Conservation (phyloP, 2,329 filamentous ascomycete genomes). For the Dothideomycetes sp. region DNA sequence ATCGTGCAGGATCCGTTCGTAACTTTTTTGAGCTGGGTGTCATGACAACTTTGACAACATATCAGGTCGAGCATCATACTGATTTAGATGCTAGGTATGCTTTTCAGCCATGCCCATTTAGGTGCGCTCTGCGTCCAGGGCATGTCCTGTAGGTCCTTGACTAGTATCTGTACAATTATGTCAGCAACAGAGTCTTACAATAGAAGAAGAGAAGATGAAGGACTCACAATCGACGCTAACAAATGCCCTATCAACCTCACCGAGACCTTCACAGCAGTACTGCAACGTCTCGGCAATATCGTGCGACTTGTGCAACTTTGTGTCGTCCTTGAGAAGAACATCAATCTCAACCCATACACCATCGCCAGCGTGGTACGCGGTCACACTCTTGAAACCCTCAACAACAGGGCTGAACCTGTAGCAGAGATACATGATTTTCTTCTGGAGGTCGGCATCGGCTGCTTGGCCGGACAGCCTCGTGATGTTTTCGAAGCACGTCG, state of each 20-base stretch:
- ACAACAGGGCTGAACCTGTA: conserved; percentile 30
- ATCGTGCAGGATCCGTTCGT: no score
- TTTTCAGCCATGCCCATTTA: conserved; percentile 2
- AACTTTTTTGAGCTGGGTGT: no score
- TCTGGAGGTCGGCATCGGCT: conserved; percentile 38
- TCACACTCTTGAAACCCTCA: conserved; percentile 25
- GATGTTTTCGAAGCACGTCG: conserved; percentile 50
- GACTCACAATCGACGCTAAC: conserved; percentile 40
- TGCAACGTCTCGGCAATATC: conserved; percentile 54
- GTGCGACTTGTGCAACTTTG: conserved; percentile 41
- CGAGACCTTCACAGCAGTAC: conserved; percentile 47
- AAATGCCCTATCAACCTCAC: conserved; percentile 42
- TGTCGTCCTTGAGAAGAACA: conserved; percentile 44
- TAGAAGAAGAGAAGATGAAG: background rate
- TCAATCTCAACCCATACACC: conserved; percentile 54
- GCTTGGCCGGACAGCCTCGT: conserved; percentile 48
- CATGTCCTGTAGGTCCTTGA: conserved; percentile 31
- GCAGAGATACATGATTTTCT: conserved; percentile 50
- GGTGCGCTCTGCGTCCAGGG: conserved; percentile 17
- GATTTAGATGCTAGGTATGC: no score
- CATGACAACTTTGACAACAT: no score
- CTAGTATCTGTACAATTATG: conserved; percentile 19
- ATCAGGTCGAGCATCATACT: no score
- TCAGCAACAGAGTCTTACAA: conserved; percentile 3
- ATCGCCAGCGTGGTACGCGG: conserved; percentile 51